A percentile compares a stretch with the other conserved stretches of the same genome.
Evolutionary conservation across 2,329 filamentous ascomycete species (phyloP).

Genomic region (Fusarium praegraminearum): DNA sequence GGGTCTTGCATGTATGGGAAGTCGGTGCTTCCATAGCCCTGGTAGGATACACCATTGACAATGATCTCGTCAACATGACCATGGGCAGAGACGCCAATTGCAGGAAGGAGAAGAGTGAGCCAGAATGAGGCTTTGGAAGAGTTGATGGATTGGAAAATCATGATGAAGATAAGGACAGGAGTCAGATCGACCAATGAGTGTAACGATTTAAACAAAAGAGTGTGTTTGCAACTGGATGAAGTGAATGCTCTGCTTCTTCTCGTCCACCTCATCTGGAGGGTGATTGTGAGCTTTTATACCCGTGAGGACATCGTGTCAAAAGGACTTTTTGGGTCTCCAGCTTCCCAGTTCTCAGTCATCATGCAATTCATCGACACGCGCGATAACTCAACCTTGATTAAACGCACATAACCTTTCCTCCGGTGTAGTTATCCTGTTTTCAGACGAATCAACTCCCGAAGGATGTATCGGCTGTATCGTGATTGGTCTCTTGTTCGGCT

Average conservation of each 20-base stretch:
- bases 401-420: slow-evolving; percentile 8
- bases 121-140: slow-evolving; percentile 18
- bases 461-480: slow-evolving; percentile 33
- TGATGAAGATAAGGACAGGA: slow-evolving; percentile 17
- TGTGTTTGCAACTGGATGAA: background rate
- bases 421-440: slow-evolving; percentile 10
- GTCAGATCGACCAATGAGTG: slow-evolving; percentile 23
- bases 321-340: background rate
- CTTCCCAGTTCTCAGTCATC: background rate
- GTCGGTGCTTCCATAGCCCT: slow-evolving; percentile 55
- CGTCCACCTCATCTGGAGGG: background rate
- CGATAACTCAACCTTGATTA: slow-evolving; percentile 36
- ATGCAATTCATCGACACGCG: slow-evolving; percentile 1
- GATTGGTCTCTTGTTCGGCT: slow-evolving; percentile 39
- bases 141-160: slow-evolving; percentile 18
- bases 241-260: background rate
- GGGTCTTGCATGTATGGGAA: slow-evolving; percentile 54
- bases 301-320: no score
- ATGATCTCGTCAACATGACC: slow-evolving; percentile 59
- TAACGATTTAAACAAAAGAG: slow-evolving; percentile 12
- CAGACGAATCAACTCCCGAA: slow-evolving; percentile 24
- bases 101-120: slow-evolving; percentile 27
- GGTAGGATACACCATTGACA: slow-evolving; percentile 58
- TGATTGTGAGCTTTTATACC: slow-evolving; percentile 28
- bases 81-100: slow-evolving; percentile 50